Evolutionary conservation across 1,139 yeast genomes (phyloP).

Genomic region (Hyphopichia burtonii): DNA sequence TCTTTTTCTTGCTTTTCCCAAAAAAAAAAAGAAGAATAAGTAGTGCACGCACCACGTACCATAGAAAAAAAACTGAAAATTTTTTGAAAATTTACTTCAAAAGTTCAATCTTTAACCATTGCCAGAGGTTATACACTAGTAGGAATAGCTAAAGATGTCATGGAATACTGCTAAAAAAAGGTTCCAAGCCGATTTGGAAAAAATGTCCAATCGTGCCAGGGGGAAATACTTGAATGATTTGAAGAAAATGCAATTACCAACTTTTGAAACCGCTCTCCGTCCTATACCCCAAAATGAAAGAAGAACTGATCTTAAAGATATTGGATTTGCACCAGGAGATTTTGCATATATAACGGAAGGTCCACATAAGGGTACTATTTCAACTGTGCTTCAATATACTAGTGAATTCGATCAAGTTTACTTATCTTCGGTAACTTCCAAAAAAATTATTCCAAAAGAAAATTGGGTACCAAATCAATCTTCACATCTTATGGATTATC

Average conservation of each 20-base stretch:
- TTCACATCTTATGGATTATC: conserved; percentile 68
- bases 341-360: conserved; percentile 61
- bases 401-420: conserved; percentile 33
- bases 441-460: conserved; percentile 54
- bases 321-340: conserved; percentile 44
- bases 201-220: conserved; percentile 30
- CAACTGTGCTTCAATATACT: conserved; percentile 42
- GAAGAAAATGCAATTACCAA: conserved; percentile 34
- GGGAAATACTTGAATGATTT: conserved; percentile 23
- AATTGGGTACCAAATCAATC: conserved; percentile 75
- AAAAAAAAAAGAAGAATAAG: background rate
- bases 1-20: too few relatives aligned
- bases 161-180: conserved; percentile 38
- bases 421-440: conserved; percentile 35
- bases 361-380: conserved; percentile 66
- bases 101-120: too few relatives aligned
- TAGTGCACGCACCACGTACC: too few relatives aligned
- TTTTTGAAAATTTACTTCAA: background rate
- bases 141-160: conserved; percentile 37
- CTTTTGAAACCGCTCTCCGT: conserved; percentile 26
- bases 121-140: too few relatives aligned
- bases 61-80: too few relatives aligned
- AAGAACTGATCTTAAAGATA: conserved; percentile 27
- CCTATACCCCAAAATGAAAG: conserved; percentile 29
- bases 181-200: conserved; percentile 36